These are phyloP conservation scores for Macaranga tanarius DNA, from an alignment of 441 rosid genomes.

Conservation along the genomic window DNA sequence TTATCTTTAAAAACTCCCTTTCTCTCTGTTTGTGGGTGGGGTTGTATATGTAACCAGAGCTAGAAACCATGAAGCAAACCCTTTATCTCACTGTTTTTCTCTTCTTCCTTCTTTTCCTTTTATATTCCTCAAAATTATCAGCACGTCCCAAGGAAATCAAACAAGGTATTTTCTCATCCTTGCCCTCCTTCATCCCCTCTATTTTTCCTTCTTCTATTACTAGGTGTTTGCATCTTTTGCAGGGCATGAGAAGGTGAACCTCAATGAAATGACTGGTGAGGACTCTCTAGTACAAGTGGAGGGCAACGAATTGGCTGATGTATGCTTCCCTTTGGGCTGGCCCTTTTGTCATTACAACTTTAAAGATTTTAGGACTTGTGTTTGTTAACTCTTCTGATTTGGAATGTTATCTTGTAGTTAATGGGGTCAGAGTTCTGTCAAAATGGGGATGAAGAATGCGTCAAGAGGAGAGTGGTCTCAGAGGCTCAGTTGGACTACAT, in stretches of 20 bases:
- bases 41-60: not conserved
- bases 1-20: too few relatives aligned
- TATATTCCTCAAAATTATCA: conserved; percentile 32
- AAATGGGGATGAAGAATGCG: conserved; percentile 56
- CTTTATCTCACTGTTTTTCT: conserved; percentile 34
- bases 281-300: conserved; percentile 27
- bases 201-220: not conserved
- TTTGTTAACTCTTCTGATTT: not conserved
- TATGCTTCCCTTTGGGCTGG: conserved; percentile 18
- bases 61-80: conserved; percentile 49
- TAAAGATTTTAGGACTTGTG: not conserved
- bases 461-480: conserved; percentile 49
- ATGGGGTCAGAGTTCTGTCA: conserved; percentile 51
- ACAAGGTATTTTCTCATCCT: conserved; percentile 27
- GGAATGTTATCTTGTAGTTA: conserved; percentile 24
- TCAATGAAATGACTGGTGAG: conserved; percentile 23
- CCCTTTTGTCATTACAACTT: not conserved
- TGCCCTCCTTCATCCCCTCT: not conserved
- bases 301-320: conserved; percentile 33
- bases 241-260: conserved; percentile 36
- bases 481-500: conserved; percentile 88
- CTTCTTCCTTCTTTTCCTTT: conserved; percentile 36
- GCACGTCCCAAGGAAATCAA: conserved; percentile 31
- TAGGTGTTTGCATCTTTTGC: conserved; percentile 11
- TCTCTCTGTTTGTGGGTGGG: not conserved